Base-by-base conservation (phyloP, 2,329 filamentous ascomycete species). In the Ophiocordyceps camponoti-floridani region DNA sequence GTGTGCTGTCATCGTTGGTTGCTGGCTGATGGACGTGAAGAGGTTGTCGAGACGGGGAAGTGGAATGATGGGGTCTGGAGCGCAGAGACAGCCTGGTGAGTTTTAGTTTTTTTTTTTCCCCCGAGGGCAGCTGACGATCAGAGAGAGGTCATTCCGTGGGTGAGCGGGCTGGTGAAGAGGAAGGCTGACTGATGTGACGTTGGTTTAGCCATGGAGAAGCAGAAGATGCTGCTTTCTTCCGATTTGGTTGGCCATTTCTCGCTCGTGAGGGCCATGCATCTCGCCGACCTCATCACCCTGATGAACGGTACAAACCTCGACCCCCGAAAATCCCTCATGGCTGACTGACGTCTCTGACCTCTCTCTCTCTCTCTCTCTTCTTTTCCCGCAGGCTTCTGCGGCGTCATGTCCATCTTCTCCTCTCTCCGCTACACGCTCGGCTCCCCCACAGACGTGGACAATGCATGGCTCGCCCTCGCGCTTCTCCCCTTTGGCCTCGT, bases 401-500 rank as follows among this genome's bases (percentile, higher is more conserved):
- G 85, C 51, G 78, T 94, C 62, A 89, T 95, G 82, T 95, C 89
- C 59, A 77, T 98, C 58, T 88, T 96, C 66, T 88, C 87, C 41
- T 94, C 87, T 23, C 76, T 98, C 66, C 84, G 87, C 52, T 96
- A 96, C 72, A 91, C 84, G 62, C 74, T 94, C 49, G 80, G 79
- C 49, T 75, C 82, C 51, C 72, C 82, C 9, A 59, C 70, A 47
- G 67, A 82, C 45, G 69, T 77, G 53, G 69, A 68, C 44, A 82
- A 86, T 54, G 67, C 95, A 45, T 96, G 84, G 75, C 66, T 80
- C 31, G 88, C 91, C 2, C 76, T 98, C 43, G 76, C 69, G 4
- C 85, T 95, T 62, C 83, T 96, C 63, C 89, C 89, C 0, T 84
- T 95, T 47, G 88, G 87, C 5, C 70, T 96, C 12, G 95, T 96